Percentiles rank a stretch among this genome's conserved stretches.
These are phyloP conservation scores for bread wheat (Triticum aestivum) DNA, from an alignment of 176 grass and related monocot genomes.

Conservation along the genomic window DNA sequence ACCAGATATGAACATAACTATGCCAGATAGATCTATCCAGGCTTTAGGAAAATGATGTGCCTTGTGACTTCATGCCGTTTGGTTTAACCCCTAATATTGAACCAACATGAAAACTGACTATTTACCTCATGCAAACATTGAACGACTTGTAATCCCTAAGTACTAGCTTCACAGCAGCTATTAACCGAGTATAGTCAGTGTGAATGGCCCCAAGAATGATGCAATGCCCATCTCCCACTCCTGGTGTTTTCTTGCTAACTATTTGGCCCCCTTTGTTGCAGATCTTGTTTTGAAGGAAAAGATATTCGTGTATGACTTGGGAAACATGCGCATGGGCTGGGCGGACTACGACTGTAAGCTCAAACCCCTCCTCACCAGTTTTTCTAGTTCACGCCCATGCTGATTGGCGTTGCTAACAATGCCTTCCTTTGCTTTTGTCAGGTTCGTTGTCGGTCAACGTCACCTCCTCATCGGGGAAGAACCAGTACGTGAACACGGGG, in stretches of 20 bases:
- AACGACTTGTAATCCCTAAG: neutral
- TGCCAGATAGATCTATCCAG: neutral
- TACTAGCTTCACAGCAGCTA: neutral
- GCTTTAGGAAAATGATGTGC: neutral
- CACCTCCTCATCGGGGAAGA: constrained; percentile 74
- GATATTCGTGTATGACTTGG: constrained; percentile 93
- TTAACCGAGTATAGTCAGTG: neutral
- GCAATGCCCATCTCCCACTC: neutral
- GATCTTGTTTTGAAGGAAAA: constrained; percentile 98
- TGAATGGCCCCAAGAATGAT: constrained; percentile 8
- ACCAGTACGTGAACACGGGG: constrained; percentile 63
- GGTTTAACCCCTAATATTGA: neutral
- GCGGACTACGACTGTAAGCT: constrained; percentile 86
- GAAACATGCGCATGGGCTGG: constrained; percentile 90
- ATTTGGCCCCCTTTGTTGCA: constrained; percentile 18
- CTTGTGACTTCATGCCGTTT: neutral
- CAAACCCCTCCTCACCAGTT: neutral
- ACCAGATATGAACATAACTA: neutral
- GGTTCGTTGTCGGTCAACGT: constrained; percentile 84
- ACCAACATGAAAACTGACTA: neutral
- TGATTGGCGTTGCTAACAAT: neutral
- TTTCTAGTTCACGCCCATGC: neutral
- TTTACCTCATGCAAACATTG: neutral
- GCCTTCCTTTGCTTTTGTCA: constrained; percentile 14
- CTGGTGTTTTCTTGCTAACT: constrained; percentile 27